These are phyloP conservation scores for Saraca asoca DNA, from an alignment of 331 rosid species.

Conservation along the genomic window DNA sequence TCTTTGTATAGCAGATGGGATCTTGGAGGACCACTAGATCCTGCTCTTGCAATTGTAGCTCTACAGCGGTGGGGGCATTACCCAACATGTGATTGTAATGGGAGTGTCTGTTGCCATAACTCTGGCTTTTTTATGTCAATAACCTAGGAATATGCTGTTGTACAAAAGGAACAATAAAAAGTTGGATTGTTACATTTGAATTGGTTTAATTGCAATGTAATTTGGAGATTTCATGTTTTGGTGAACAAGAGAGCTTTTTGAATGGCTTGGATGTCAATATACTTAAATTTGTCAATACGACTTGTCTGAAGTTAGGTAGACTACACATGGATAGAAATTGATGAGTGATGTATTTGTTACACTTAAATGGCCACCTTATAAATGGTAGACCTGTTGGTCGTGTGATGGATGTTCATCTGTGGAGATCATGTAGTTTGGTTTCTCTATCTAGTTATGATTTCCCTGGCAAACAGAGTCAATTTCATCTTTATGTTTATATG, in stretches of 20 bases:
- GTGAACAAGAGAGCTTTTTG: constrained; percentile 49
- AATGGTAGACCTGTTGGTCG: constrained; percentile 30
- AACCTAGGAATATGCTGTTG: constrained; percentile 53
- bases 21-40: constrained; percentile 75
- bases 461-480: constrained; percentile 29
- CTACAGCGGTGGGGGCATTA: constrained; percentile 59
- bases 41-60: constrained; percentile 66
- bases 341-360: constrained; percentile 27
- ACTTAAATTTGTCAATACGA: constrained; percentile 34
- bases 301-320: constrained; percentile 40
- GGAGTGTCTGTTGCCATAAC: constrained; percentile 54
- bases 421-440: constrained; percentile 15
- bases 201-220: constrained; percentile 60
- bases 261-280: constrained; percentile 56
- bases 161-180: constrained; percentile 54
- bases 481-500: constrained; percentile 27
- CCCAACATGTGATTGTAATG: constrained; percentile 57
- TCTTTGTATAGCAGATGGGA: constrained; percentile 63
- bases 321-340: constrained; percentile 41
- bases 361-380: constrained; percentile 35
- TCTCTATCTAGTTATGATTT: neutral
- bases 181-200: constrained; percentile 47
- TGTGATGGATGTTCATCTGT: constrained; percentile 35
- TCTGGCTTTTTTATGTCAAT: constrained; percentile 58
- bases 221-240: constrained; percentile 43